Evolutionary conservation across 805 yeast genomes (phyloP).

Genomic region (Starmerella tilneyi): DNA sequence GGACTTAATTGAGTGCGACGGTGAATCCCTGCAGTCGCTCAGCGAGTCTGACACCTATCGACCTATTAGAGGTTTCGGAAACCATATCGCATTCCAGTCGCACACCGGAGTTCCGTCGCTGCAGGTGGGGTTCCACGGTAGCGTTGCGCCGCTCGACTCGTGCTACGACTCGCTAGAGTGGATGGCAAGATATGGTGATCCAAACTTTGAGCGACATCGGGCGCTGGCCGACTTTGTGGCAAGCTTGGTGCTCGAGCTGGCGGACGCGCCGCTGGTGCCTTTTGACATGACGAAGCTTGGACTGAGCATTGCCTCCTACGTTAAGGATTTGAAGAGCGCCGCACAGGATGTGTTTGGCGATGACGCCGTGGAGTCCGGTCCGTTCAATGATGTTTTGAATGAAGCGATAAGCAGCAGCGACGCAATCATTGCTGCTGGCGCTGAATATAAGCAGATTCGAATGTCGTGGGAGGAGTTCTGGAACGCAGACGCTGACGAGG

Average conservation of each 20-base stretch:
- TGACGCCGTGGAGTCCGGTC: constrained; percentile 21
- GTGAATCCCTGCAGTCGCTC: constrained; percentile 17
- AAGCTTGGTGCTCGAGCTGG: constrained; percentile 44
- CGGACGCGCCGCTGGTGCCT: constrained; percentile 70
- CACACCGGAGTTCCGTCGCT: constrained; percentile 60
- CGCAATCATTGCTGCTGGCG: constrained; percentile 38
- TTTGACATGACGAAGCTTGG: constrained; percentile 45
- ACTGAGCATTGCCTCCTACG: constrained; percentile 36
- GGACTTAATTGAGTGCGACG: constrained; percentile 31
- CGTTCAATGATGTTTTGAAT: constrained; percentile 22
- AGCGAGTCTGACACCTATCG: constrained; percentile 4
- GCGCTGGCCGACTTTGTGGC: constrained; percentile 49
- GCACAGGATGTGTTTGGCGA: constrained; percentile 23
- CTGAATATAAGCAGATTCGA: constrained; percentile 45
- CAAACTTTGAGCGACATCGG: constrained; percentile 45
- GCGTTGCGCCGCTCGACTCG: constrained; percentile 41
- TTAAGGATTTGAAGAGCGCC: constrained; percentile 40
- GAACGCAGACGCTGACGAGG: constrained; percentile 37
- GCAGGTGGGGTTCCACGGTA: constrained; percentile 43
- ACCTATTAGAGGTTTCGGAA: constrained; percentile 35
- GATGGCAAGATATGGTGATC: constrained; percentile 45
- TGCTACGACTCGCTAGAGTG: constrained; percentile 57
- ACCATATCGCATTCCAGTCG: constrained; percentile 57
- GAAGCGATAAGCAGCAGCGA: constrained; percentile 30
- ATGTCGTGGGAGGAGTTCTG: constrained; percentile 44